Evolutionary conservation across 192 early-diverging fungal species (phyloP).

Genomic region (Helicostylum pulchrum): DNA sequence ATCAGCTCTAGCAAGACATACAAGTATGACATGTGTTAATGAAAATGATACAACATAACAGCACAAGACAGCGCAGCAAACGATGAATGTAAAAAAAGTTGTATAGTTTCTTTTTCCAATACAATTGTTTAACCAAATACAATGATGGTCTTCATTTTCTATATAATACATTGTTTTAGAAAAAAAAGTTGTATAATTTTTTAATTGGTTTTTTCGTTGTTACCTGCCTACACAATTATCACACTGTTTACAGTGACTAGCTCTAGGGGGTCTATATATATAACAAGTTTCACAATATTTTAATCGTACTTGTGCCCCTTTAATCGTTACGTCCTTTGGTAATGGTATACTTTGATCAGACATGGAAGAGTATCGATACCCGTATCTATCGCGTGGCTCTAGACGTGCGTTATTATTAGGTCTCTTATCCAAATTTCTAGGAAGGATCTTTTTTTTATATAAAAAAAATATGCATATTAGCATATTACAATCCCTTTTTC

Average conservation of each 20-base stretch:
- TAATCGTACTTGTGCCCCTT: slow-evolving; percentile 57
- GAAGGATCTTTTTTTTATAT: slow-evolving; percentile 48
- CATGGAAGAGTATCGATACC: slow-evolving; percentile 33
- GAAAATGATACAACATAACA: slow-evolving; percentile 59
- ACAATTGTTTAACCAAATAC: slow-evolving; percentile 93
- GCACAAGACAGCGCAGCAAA: slow-evolving; percentile 57
- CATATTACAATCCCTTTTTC: background rate
- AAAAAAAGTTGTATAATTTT: slow-evolving; percentile 7
- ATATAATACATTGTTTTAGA: background rate
- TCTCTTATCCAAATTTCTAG: slow-evolving; percentile 62
- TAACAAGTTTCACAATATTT: slow-evolving; percentile 92
- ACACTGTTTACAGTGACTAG: slow-evolving; percentile 85
- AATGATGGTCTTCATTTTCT: slow-evolving; percentile 87
- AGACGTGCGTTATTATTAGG: slow-evolving; percentile 15
- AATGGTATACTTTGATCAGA: slow-evolving; percentile 39
- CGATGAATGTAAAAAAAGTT: slow-evolving; percentile 78
- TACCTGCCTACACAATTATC: slow-evolving; percentile 81
- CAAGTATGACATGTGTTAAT: slow-evolving; percentile 52
- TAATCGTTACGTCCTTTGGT: slow-evolving; percentile 58
- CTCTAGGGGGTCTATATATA: slow-evolving; percentile 84
- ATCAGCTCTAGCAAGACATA: background rate
- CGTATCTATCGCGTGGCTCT: background rate
- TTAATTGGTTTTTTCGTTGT: background rate
- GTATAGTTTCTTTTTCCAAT: slow-evolving; percentile 82
- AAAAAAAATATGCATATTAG: background rate